Evolutionary conservation across 805 yeast genomes (phyloP), one percentile per base, ranked within the genome.

Genomic region (Candida methanosorbosa): DNA sequence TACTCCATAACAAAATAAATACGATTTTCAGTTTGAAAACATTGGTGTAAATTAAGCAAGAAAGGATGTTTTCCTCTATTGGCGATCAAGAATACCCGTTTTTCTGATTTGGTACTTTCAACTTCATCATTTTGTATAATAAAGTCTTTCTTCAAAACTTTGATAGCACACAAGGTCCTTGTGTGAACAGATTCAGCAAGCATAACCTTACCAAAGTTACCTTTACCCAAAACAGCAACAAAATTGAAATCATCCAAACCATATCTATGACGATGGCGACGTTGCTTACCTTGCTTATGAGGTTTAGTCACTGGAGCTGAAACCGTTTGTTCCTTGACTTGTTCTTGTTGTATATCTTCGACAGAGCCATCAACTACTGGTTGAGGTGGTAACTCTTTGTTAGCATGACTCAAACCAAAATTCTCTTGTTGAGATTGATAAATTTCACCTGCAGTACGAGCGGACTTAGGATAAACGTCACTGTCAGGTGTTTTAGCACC

Each of bases 1-100:
- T 87, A 92, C 58, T 92, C 97, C 99, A 92, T 92, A 13, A 94
- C 98, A 63, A 92, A 92, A 58, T 92, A 92, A 28, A 92, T 83
- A 54, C 98, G 76, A 54, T 94, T 92, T 46, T 92, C 98, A 0
- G 98, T 92, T 62, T 92, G 99, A 72, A 92, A 92, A 50, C 97
- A 88, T 52, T 96, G 92, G 55, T 80, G 90, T 42, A 92, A 65
- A 49, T 87, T 87, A 47, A 92, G 70, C 54, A 92, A 68, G 61
- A 92, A 92, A 28, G 99, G 99, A 64, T 92, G 97, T 45, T 74
- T 76, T 39, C 87, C 90, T 45, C 77, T 76, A 52, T 88, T 92
- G 18, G 78, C 72, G 36, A 60, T 51, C 44, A 73, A 56, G 49
- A 92, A 90, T 5, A 92, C 98, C 30, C 94, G 72, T 64, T 92